Evolutionary conservation across 257 asterid species (phyloP), one percentile per base, ranked within the genome.

Genomic region (Primulina eburnea): DNA sequence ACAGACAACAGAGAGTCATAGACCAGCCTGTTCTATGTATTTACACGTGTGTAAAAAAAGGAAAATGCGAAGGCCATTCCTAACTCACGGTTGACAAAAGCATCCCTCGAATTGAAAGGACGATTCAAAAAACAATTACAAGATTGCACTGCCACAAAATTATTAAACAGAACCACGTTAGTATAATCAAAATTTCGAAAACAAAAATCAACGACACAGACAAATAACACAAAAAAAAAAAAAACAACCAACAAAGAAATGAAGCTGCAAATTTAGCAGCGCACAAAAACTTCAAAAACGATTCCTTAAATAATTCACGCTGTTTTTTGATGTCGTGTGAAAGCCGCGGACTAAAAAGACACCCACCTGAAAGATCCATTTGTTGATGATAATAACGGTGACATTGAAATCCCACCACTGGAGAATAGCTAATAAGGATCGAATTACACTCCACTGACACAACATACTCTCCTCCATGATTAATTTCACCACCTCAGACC

Each of bases 331-430:
- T 43, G n/a, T 43, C 35, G 61, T 56, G 67, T 26, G 11, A 30
- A n/a, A 26, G n/a, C n/a, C n/a, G n/a, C n/a, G n/a, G n/a, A n/a
- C 60, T 35, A 53, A 74, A 76, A 7, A 64, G 14, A 64, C 68
- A 28, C 70, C 32, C 58, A 89, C 96, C 96, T 89, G 96, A 71
- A 89, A 89, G 88, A 89, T 89, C 96, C 96, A 89, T 77, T 89
- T 89, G 79, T 89, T 89, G 84, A 86, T 84, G 82, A 89, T 89
- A 74, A 89, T 88, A 20, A 89, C 96, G 65, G 92, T 85, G 72
- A 89, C 96, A 81, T 89, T 89, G 84, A 89, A 89, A 69, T 81
- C 87, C 96, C 96, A 89, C 96, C 96, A 89, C 66, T 89, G 96
- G 62, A 87, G 9, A 67, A 89, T 88, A 18, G 96, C 95, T 63